Evolutionary conservation across 2,329 filamentous ascomycete genomes (phyloP).

Genomic region (Monosporascus sp.): DNA sequence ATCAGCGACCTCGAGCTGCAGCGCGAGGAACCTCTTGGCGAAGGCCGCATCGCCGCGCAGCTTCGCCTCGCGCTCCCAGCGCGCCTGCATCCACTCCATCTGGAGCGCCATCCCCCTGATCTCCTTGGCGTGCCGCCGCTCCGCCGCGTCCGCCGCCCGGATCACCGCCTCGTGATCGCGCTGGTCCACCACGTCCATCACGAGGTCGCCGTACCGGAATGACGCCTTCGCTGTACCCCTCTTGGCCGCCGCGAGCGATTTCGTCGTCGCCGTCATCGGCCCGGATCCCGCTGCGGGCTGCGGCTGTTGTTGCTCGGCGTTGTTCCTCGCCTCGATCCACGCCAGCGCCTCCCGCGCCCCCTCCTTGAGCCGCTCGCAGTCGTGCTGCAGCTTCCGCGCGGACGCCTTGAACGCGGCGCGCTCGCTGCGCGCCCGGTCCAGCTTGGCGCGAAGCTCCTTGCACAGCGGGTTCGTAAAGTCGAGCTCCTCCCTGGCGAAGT

Average conservation of each 20-base stretch:
- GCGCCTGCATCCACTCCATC: conserved; percentile 83
- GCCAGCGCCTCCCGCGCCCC: conserved; percentile 33
- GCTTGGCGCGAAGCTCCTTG: conserved; percentile 55
- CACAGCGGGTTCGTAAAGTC: conserved; percentile 22
- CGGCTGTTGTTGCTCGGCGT: conserved; percentile 8
- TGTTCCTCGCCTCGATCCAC: conserved; percentile 28
- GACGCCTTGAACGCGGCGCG: conserved; percentile 50
- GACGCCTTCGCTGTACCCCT: conserved; percentile 19
- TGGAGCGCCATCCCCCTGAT: conserved; percentile 80
- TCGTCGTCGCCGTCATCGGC: conserved; percentile 7
- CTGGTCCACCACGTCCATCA: conserved; percentile 43
- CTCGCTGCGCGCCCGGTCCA: conserved; percentile 66
- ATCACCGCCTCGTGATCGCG: conserved; percentile 43
- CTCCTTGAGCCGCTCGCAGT: conserved; percentile 42
- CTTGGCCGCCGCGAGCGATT: conserved; percentile 14
- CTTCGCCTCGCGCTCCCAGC: conserved; percentile 72
- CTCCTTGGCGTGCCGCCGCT: conserved; percentile 68
- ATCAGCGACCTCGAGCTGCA: conserved; percentile 77
- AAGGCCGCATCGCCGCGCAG: conserved; percentile 78
- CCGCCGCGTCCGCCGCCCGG: conserved; percentile 54
- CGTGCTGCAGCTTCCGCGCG: conserved; percentile 50
- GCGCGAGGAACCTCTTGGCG: conserved; percentile 77
- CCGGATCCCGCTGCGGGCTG: conserved; percentile 13
- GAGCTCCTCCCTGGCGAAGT: conserved; percentile 17
- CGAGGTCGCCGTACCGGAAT: conserved; percentile 39